These are phyloP conservation scores for Diatrype stigma DNA, from an alignment of 2,329 filamentous ascomycete species.

Conservation along the genomic window DNA sequence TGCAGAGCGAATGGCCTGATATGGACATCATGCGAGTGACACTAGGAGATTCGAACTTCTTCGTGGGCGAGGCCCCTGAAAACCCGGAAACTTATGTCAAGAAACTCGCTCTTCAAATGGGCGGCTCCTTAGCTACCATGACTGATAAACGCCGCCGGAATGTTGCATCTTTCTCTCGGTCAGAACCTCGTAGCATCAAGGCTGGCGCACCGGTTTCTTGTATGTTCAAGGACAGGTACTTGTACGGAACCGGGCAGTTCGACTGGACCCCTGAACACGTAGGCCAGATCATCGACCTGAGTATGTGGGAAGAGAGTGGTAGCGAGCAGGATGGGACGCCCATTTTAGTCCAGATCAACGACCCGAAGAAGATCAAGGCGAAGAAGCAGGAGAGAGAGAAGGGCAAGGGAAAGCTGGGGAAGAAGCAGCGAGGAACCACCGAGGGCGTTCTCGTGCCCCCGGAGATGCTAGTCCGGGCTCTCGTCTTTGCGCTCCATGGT, in stretches of 20 bases:
- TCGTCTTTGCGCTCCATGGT: constrained; percentile 30
- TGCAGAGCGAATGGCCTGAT: constrained; percentile 32
- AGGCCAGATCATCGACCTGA: constrained; percentile 29
- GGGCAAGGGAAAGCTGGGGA: constrained; percentile 6
- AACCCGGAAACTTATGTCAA: constrained; percentile 30
- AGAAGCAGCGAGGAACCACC: constrained; percentile 9
- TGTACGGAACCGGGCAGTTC: constrained; percentile 14
- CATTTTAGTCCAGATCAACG: constrained; percentile 12
- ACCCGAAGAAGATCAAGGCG: constrained; percentile 9
- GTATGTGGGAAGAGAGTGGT: constrained; percentile 19
- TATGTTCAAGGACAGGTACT: constrained; percentile 34
- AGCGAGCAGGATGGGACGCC: constrained; percentile 10
- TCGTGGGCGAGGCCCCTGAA: constrained; percentile 30
- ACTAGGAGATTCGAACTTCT: constrained; percentile 30
- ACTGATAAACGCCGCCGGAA: constrained; percentile 16
- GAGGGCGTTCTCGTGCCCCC: constrained; percentile 9
- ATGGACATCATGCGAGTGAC: constrained; percentile 32
- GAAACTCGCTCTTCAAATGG: constrained; percentile 35
- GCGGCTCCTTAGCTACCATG: constrained; percentile 28
- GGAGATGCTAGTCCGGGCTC: constrained; percentile 25
- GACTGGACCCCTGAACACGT: constrained; percentile 32
- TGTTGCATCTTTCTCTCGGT: constrained; percentile 17
- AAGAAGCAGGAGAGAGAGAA: constrained; percentile 4
- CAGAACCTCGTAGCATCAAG: constrained; percentile 27
- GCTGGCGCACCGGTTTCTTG: constrained; percentile 26